Base-by-base conservation (phyloP, 228 moss, liverwort and hornwort species). In the Sphagnum fallax region DNA sequence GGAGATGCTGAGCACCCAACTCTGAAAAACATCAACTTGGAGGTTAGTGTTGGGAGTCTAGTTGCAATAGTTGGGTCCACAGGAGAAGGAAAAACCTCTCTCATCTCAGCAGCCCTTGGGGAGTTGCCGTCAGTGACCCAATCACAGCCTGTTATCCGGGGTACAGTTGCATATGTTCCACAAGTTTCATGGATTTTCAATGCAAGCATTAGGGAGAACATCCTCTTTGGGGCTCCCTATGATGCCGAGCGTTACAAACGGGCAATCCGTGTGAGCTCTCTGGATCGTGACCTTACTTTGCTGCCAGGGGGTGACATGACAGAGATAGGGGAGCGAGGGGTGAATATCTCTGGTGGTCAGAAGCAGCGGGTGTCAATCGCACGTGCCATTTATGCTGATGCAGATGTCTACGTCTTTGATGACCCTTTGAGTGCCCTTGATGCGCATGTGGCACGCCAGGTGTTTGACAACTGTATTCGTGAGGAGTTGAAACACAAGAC, bases 151-250 rank as follows among this genome's bases (percentile, higher is more conserved):
- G 69, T 86, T 50, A 72, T 91, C 48, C 76, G 84, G 16, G 91
- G 91, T 48, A 66, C 65, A 0, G 88, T 88, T 49, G 86, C 91
- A 5, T 91, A 91, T 61, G 88, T 88, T 6, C 81, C 91, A 5
- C 91, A 91, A 52, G 70, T 91, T 60, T 91, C 91, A 8, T 91
- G 91, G 91, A 91, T 91, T 49, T 91, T 86, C 72, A 88, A 91
- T 77, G 88, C 88, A 53, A 86, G 69, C 58, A 73, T 77, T 5
- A 67, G 78, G 53, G 88, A 88, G n/a, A 91, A 91, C 57, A 76
- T 91, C 47, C 70, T 91, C 50, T 91, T 91, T 68, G 91, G 91
- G 63, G 72, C 83, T 65, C 82, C 78, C 16, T 86, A 52, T 47
- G 80, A 91, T 80, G 62, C 78, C 49, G 78, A 71, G 47, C 76